Percentiles rank a stretch among this genome's conserved stretches.
Conservation (phyloP, 805 yeast genomes). For the Lipomyces orientalis region DNA sequence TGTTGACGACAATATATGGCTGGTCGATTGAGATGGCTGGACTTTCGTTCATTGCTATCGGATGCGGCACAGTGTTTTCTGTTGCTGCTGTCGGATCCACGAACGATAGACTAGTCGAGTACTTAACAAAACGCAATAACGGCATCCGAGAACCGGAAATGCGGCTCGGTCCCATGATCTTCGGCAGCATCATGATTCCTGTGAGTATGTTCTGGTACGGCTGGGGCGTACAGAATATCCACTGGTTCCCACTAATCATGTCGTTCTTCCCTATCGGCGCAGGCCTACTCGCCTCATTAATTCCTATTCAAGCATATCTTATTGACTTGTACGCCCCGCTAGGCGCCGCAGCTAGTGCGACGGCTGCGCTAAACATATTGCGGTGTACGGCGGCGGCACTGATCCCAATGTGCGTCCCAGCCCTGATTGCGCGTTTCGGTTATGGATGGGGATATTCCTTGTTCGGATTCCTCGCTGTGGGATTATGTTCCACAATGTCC, state of each 20-base stretch:
- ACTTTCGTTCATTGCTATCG: constrained; percentile 64
- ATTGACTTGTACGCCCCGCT: constrained; percentile 35
- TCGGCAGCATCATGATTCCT: constrained; percentile 55
- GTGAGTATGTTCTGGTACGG: constrained; percentile 54
- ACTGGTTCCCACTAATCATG: constrained; percentile 30
- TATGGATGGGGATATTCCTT: constrained; percentile 37
- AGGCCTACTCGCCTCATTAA: constrained; percentile 31
- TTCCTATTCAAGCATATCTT: constrained; percentile 35
- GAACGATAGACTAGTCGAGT: constrained; percentile 27
- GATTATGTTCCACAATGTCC: constrained; percentile 25
- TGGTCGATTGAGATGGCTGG: constrained; percentile 65
- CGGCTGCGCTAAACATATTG: constrained; percentile 33
- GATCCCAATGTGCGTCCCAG: constrained; percentile 32
- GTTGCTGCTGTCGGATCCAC: constrained; percentile 52
- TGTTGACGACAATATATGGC: constrained; percentile 55
- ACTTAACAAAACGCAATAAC: constrained; percentile 29
- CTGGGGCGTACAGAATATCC: constrained; percentile 31
- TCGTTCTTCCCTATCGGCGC: constrained; percentile 31
- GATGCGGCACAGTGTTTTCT: constrained; percentile 56
- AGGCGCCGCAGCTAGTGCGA: constrained; percentile 36
- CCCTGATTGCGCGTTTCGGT: constrained; percentile 17
- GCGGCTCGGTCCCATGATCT: constrained; percentile 57
- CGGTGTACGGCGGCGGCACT: constrained; percentile 35
- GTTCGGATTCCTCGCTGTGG: constrained; percentile 29
- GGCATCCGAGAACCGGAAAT: constrained; percentile 53